Evolutionary conservation across 1,284 basidiomycete genomes (phyloP), one percentile per base, ranked within the genome.

Genomic region (Boletus sp.): DNA sequence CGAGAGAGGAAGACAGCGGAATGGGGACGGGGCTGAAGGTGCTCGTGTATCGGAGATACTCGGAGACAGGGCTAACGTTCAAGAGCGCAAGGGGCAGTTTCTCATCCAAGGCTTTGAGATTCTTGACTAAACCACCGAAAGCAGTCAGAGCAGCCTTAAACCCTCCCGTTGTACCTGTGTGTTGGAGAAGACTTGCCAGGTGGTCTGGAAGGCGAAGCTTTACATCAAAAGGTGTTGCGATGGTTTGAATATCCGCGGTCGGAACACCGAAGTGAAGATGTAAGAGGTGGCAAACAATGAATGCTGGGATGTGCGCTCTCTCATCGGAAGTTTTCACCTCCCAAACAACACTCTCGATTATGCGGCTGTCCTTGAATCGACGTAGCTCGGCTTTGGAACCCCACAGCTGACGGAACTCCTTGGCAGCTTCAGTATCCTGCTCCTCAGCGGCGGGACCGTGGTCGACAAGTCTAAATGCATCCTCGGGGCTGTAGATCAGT

Each of bases 291-390:
- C 73, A 69, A 12, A 93, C 78, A 55, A 98, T 81, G 62, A 80
- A 76, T 8, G 76, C 71, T 0, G 94, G 92, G 33, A 99, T 84
- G 43, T 84, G 78, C 2, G 81, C 76, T 8, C 90, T 84, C 54
- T 94, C 91, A 52, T 92, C 89, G 0, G 76, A 73, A 5, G 75
- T 82, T 53, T 76, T 76, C 13, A 86, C 79, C 7, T 88, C 80
- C 96, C 96, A 99, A 0, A 98, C 93, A 12, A 99, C 92, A 62
- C 90, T 93, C 67, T 98, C 92, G 7, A 81, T 67, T 53, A 99
- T 98, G 5, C 87, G 79, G 0, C 95, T 95, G 61, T 99, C 94
- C 66, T 97, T 94, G 77, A 99, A 99, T 16, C 95, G 81, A n/a
- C 96, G 81, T 17, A 98, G 73, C 65, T 99, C 95, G 0, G 94